Conservation (phyloP, 176 grass and related monocot species). For the Chrysopogon serrulatus region DNA sequence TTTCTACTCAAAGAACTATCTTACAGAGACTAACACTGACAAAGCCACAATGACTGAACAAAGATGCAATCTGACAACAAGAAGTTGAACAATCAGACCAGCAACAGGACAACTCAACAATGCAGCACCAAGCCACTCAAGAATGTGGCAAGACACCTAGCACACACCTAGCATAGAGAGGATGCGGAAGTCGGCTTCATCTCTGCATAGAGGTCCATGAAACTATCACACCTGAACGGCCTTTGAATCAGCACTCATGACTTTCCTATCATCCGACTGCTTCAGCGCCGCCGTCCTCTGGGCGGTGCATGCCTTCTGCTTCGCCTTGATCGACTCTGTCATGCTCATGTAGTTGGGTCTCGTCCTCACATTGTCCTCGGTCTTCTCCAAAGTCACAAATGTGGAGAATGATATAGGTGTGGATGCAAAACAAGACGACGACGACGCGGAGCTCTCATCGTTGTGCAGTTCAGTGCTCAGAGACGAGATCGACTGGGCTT, state of each 20-base stretch:
- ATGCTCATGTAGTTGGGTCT: conserved; percentile 90
- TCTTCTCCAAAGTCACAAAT: conserved; percentile 52
- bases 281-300: conserved; percentile 22
- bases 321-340: conserved; percentile 89
- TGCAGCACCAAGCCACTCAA: conserved; percentile 31
- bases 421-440: conserved; percentile 65
- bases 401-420: conserved; percentile 66
- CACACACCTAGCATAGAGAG: conserved; percentile 14
- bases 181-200: conserved; percentile 22
- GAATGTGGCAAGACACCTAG: conserved; percentile 12
- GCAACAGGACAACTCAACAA: conserved; percentile 34
- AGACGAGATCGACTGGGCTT: conserved; percentile 55
- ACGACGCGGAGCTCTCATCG: conserved; percentile 76
- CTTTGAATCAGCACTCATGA: conserved; percentile 35
- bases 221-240: background rate
- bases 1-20: conserved; percentile 52
- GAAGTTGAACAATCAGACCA: conserved; percentile 45
- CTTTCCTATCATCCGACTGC: conserved; percentile 39
- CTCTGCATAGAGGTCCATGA: conserved; percentile 1
- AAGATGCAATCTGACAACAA: conserved; percentile 47
- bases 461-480: conserved; percentile 78
- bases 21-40: conserved; percentile 56
- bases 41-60: conserved; percentile 19
- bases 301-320: conserved; percentile 38
- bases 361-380: conserved; percentile 24